Evolutionary conservation across 2,329 filamentous ascomycete genomes (phyloP).

Genomic region (Aureobasidium sp.): DNA sequence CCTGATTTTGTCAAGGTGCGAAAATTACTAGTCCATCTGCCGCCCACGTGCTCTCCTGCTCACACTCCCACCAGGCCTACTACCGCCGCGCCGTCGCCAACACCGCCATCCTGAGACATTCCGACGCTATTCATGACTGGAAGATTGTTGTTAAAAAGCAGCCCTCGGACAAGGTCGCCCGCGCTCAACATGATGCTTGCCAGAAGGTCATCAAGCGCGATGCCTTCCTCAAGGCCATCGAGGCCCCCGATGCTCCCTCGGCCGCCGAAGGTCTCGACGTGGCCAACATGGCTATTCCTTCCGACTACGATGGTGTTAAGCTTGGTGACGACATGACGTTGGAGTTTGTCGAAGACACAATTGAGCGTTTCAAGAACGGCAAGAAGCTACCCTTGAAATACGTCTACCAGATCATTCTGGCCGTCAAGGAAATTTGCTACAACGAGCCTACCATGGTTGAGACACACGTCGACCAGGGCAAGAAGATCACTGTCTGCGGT

Average conservation of each 20-base stretch:
- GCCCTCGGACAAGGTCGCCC: constrained; percentile 81
- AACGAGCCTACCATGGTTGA: constrained; percentile 97
- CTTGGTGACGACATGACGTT: constrained; percentile 81
- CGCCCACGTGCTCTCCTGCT: constrained; percentile 1
- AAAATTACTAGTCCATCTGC: constrained; percentile 27
- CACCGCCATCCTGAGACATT: constrained; percentile 80
- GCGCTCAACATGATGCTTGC: constrained; percentile 83
- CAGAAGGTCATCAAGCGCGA: constrained; percentile 88
- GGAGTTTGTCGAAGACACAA: constrained; percentile 97
- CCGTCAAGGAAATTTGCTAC: constrained; percentile 81
- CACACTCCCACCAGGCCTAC: constrained; percentile 49
- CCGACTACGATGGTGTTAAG: constrained; percentile 73
- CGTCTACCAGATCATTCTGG: constrained; percentile 90
- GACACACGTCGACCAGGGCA: constrained; percentile 67
- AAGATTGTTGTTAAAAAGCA: constrained; percentile 82
- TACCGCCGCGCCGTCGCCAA: constrained; percentile 89
- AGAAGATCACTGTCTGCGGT: constrained; percentile 85
- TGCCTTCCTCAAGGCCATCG: constrained; percentile 91
- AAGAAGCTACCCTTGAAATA: constrained; percentile 96
- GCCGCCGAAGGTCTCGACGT: constrained; percentile 85
- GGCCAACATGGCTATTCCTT: constrained; percentile 74
- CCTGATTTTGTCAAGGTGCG: constrained; percentile 74
- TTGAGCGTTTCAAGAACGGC: constrained; percentile 85
- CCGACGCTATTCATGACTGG: constrained; percentile 86
- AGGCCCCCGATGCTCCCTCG: constrained; percentile 84